Evolutionary conservation across 1,284 basidiomycete genomes (phyloP), one percentile per base, ranked within the genome.

Genomic region (Trichosporon coremiiforme): DNA sequence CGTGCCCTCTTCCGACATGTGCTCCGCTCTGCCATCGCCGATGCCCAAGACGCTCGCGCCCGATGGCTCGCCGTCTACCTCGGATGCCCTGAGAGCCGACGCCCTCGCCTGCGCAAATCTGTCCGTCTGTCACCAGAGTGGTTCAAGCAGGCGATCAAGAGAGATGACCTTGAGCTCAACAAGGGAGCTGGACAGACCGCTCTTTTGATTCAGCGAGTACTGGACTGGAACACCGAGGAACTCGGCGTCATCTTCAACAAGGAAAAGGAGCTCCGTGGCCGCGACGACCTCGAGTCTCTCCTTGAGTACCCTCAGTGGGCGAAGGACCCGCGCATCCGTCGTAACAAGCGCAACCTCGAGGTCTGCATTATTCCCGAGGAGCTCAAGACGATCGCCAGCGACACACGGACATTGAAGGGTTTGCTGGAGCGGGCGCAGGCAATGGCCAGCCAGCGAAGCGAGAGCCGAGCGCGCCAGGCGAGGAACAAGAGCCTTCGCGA

Each of bases 41-140:
- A 68, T 17, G 68, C 60, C 4, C 65, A 66, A 10, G 41, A 33
- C 8, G n/a, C 31, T 8, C 57, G 66, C 12, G 25, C 68, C 2
- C 62, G 36, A 4, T 73, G 72, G 72, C 63, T 70, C 2, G 41
- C 70, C 1, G 57, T 53, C 0, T 73, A 73, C 41, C 68, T 69
- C 33, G 64, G 68, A 8, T 64, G 60, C 6, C 66, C 70, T 4
- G 60, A 29, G 0, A 57, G 50, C 7, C 17, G 13, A 17, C 70
- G 72, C 2, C n/a, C 20, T 13, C 17, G 55, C 22, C 70, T 73
- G 17, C 25, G 9, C 3, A 57, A 65, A 8, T 66, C 72, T 0
- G 41, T 33, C 1, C 57, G 72, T 6, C 45, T 71, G 10, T 38
- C 66, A 5, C 70, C 72, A 9, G 72, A 73, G 17, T 73, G 72